Base-by-base conservation (phyloP, 345 rosid species). In the Citropsis articulata region DNA sequence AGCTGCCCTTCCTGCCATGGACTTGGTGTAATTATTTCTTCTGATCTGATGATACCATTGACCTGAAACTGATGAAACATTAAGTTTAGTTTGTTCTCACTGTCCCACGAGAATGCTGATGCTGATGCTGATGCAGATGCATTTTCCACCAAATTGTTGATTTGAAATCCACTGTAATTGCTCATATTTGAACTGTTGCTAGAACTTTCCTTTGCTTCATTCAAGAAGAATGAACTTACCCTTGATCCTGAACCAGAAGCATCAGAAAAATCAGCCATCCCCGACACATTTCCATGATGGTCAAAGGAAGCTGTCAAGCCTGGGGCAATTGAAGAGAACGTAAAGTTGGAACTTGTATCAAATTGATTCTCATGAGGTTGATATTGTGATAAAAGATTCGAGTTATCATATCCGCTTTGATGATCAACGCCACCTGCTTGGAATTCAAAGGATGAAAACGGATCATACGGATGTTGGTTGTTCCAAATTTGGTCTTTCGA, bases 101-200 rank as follows among this genome's bases (percentile, higher is more conserved):
- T 59, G 22, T 84, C 86, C 82, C 88, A 84, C 0, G 86, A 77
- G 64, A 83, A 83, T 45, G 70, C 82, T 50, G 57, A 4, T 5
- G 73, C 35, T 33, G 4, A 33, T 33, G 42, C 83, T 38, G 50
- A 13, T 45, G 50, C 50, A 13, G 50, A 45, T 45, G 76, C 84
- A 74, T 84, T 82, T 25, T 82, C 87, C 68, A 79, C 59, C 35
- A 79, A 74, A 30, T 38, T 82, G 82, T 56, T 81, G 76, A 84
- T 78, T 55, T 82, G 90, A 59, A 81, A 83, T 61, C 84, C 78
- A 28, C 80, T 73, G 81, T 84, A 86, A 36, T 69, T 80, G 87
- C 89, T 82, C 70, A 82, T 81, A 81, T 84, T 90, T 30, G 93
- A 86, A 77, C 91, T 84, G 81, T 87, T 90, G 60, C 90, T 88